These are phyloP conservation scores for Cadophora gregata DNA, from an alignment of 2,329 filamentous ascomycete species.

Conservation along the genomic window DNA sequence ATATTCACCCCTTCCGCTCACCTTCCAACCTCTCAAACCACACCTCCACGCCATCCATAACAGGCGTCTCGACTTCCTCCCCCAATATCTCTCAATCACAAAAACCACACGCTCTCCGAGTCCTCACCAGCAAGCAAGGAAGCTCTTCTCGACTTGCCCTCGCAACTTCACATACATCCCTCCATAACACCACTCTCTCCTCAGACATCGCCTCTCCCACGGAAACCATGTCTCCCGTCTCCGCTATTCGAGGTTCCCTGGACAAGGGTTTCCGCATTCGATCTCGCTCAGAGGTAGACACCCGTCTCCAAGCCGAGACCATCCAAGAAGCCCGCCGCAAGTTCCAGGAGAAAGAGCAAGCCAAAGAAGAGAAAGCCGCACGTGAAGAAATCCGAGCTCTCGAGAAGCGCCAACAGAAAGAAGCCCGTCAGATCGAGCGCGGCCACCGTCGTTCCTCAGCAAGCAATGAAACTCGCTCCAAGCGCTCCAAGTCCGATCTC, in stretches of 20 bases:
- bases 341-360: slow-evolving; percentile 65
- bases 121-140: slow-evolving; percentile 40
- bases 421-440: slow-evolving; percentile 58
- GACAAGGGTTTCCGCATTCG: slow-evolving; percentile 65
- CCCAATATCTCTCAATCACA: slow-evolving; percentile 29
- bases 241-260: slow-evolving; percentile 63
- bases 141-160: slow-evolving; percentile 39
- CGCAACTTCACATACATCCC: slow-evolving; percentile 38
- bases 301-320: slow-evolving; percentile 59
- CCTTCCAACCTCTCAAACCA: slow-evolving; percentile 39
- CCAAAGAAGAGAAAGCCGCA: slow-evolving; percentile 67
- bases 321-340: slow-evolving; percentile 66
- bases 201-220: slow-evolving; percentile 37
- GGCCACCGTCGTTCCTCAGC: slow-evolving; percentile 42
- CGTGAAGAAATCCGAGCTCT: slow-evolving; percentile 63
- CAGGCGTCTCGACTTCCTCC: slow-evolving; percentile 28
- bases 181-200: slow-evolving; percentile 32
- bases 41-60: slow-evolving; percentile 34
- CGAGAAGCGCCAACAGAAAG: slow-evolving; percentile 63
- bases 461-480: slow-evolving; percentile 49
- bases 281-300: slow-evolving; percentile 64
- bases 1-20: slow-evolving; percentile 35
- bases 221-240: slow-evolving; percentile 48
- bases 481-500: slow-evolving; percentile 47
- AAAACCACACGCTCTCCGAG: slow-evolving; percentile 32